Conservation (phyloP, 2,329 filamentous ascomycete species). For the Colletotrichum sp. region DNA sequence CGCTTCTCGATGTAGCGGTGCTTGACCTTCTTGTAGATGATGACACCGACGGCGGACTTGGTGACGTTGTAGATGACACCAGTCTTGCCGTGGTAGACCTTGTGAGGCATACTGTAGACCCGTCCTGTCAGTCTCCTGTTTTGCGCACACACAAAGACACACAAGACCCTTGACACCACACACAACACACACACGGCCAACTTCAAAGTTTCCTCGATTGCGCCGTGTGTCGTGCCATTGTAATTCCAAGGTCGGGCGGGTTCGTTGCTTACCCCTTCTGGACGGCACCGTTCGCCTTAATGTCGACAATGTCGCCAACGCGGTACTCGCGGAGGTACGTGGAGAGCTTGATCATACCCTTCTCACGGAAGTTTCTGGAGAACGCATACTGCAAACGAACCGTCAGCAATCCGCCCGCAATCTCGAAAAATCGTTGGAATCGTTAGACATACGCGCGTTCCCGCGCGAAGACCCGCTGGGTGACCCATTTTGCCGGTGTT, state of each 20-base stretch:
- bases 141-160: not conserved
- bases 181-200: not conserved
- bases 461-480: constrained; percentile 84
- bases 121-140: constrained; percentile 32
- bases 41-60: constrained; percentile 96
- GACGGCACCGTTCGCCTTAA: constrained; percentile 97
- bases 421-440: constrained; percentile 14
- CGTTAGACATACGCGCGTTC: constrained; percentile 74
- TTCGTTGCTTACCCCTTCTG: constrained; percentile 83
- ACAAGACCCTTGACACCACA: not conserved
- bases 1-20: constrained; percentile 99
- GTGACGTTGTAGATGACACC: constrained; percentile 99
- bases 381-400: constrained; percentile 75
- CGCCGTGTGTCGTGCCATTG: not conserved
- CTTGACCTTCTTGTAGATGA: constrained; percentile 99
- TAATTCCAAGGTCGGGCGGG: not conserved
- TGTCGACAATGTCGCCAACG: constrained; percentile 99
- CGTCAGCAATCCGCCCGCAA: constrained; percentile 32
- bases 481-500: constrained; percentile 75
- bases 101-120: constrained; percentile 86
- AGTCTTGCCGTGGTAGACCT: constrained; percentile 99
- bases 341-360: constrained; percentile 90
- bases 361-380: constrained; percentile 91
- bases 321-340: constrained; percentile 96
- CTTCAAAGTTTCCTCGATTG: not conserved